Base-by-base conservation (phyloP, 306 rosid genomes). In the Morella rubra region DNA sequence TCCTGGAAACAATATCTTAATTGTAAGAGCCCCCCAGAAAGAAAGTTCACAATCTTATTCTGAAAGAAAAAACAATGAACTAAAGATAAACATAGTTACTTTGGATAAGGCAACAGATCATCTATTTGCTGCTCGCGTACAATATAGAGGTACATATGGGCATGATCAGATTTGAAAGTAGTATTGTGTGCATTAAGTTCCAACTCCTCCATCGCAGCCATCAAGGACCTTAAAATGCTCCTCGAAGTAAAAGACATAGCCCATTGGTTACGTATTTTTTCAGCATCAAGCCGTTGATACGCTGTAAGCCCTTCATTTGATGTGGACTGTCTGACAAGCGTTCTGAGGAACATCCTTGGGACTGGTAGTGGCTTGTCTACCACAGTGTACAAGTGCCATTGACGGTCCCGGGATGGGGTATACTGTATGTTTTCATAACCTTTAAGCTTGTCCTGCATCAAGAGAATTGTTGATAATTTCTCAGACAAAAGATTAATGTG, bases 181-280 rank as follows among this genome's bases (percentile, higher is more conserved):
- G 96, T 82, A 83, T 92, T 95, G 83, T 95, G 97, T 37, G 97
- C 81, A 84, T 92, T 95, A 54, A 95, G 96, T 83, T 95, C 99
- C 88, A 95, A 86, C 89, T 92, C 99, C 75, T 95, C 99, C 99
- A 95, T 95, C 79, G 97, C 99, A 72, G 92, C 90, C 90, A 85
- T 77, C 82, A 95, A 81, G 85, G 99, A 92, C 84, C 97, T 86
- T 74, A 89, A 92, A 76, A 95, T 89, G 86, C 96, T 93, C 78
- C 90, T 88, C 44, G 97, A 89, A 85, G 97, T 92, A 84, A 82
- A 91, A 58, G 97, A 90, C 86, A 88, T 81, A 40, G 89, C 80
- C 87, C 83, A 82, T 51, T 85, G 89, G 54, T 44, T 74, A 58
- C 71, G 77, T 56, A 83, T 77, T 71, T 86, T 75, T 77, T 83